phyloP scores from a whole-genome alignment of 805 yeast genomes.

The Cyberlindnera mississippiensis region DNA sequence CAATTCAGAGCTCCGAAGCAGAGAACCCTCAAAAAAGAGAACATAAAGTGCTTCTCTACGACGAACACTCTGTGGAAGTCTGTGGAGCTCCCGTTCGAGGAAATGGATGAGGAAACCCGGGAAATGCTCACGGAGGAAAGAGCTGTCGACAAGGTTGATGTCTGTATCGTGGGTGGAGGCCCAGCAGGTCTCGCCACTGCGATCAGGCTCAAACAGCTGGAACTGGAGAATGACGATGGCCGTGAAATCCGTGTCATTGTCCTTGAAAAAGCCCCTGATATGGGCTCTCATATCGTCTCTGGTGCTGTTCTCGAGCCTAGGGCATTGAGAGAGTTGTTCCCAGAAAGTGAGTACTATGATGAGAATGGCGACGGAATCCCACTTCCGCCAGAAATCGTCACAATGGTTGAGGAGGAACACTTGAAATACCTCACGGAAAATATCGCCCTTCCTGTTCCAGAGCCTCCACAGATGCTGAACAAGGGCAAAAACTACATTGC shows the following conservation, averaged over 20 bases:
- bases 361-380: conserved; percentile 59
- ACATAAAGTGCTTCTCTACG: conserved; percentile 9
- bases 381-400: conserved; percentile 71
- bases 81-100: conserved; percentile 26
- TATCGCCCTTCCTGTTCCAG: conserved; percentile 71
- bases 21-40: neutral
- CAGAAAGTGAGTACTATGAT: conserved; percentile 53
- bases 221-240: conserved; percentile 48
- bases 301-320: conserved; percentile 94
- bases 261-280: conserved; percentile 86
- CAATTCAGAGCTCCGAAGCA: neutral
- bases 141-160: conserved; percentile 84
- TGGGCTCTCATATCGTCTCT: conserved; percentile 88
- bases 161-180: conserved; percentile 96
- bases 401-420: conserved; percentile 70
- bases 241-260: conserved; percentile 82
- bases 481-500: conserved; percentile 80
- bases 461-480: conserved; percentile 88
- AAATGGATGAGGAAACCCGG: conserved; percentile 40
- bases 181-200: conserved; percentile 97
- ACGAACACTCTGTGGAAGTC: conserved; percentile 11
- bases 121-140: conserved; percentile 56
- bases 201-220: conserved; percentile 81
- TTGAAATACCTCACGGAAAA: conserved; percentile 66
- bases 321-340: conserved; percentile 80